These are phyloP conservation scores for Phytophthora constricta DNA, from an alignment of 352 stramenopile genomes.

Conservation along the genomic window DNA sequence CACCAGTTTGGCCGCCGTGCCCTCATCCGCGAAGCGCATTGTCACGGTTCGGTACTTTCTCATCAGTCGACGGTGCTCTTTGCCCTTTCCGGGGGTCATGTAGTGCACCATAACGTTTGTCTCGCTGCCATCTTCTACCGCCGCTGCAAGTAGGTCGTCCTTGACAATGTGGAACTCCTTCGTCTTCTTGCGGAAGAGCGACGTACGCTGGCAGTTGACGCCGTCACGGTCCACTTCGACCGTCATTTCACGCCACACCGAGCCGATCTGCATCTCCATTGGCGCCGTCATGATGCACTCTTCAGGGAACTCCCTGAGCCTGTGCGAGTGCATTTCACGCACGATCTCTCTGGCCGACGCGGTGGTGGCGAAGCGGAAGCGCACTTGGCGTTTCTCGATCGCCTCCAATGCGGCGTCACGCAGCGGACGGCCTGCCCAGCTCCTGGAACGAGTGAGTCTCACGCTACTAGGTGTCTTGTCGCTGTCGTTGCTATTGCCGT, in stretches of 20 bases:
- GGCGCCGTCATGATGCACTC: constrained; percentile 40
- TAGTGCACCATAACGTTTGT: constrained; percentile 64
- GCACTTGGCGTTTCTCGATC: constrained; percentile 61
- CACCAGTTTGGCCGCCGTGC: constrained; percentile 42
- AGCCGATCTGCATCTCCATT: constrained; percentile 53
- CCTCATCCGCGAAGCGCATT: constrained; percentile 42
- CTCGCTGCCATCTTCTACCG: constrained; percentile 31
- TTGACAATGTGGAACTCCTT: constrained; percentile 58
- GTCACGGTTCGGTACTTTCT: constrained; percentile 55
- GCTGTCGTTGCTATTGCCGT: constrained; percentile 26
- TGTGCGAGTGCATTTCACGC: constrained; percentile 73
- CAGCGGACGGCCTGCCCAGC: constrained; percentile 48
- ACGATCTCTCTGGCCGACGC: constrained; percentile 64
- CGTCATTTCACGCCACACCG: constrained; percentile 60
- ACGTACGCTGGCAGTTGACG: constrained; percentile 54
- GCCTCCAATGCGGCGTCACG: constrained; percentile 63
- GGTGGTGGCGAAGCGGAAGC: constrained; percentile 68
- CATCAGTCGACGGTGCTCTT: constrained; percentile 60
- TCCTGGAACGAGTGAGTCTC: constrained; percentile 54
- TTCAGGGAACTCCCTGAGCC: constrained; percentile 61
- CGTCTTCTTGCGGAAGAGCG: constrained; percentile 68
- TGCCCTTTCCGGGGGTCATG: constrained; percentile 64
- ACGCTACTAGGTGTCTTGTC: constrained; percentile 20
- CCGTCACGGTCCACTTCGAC: constrained; percentile 62
- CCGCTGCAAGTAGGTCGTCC: constrained; percentile 63